Evolutionary conservation across 805 yeast species (phyloP).

Genomic region (Ascoidea rubescens): DNA sequence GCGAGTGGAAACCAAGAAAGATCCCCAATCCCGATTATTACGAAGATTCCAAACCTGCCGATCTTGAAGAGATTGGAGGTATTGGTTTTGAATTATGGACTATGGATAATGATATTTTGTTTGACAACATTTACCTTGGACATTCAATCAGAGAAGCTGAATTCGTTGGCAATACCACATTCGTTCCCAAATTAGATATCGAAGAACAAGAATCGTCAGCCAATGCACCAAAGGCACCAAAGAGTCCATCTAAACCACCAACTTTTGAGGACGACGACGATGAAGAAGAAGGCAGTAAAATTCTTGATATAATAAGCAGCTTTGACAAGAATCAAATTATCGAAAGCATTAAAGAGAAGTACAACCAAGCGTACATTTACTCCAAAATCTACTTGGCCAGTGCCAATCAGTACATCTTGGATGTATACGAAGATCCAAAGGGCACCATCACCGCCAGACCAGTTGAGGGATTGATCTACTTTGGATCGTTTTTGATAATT

Average conservation of each 20-base stretch:
- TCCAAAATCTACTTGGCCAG: slow-evolving; percentile 10
- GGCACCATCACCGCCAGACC: slow-evolving; percentile 31
- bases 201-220: slow-evolving; percentile 31
- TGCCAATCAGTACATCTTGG: slow-evolving; percentile 22
- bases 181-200: slow-evolving; percentile 34
- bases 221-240: slow-evolving; percentile 29
- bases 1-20: slow-evolving; percentile 59
- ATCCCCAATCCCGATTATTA: slow-evolving; percentile 60
- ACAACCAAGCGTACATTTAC: too few relatives aligned
- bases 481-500: slow-evolving; percentile 24
- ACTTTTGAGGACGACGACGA: slow-evolving; percentile 7
- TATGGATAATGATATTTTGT: slow-evolving; percentile 59
- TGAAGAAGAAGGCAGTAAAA: slow-evolving; percentile 7
- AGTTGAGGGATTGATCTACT: slow-evolving; percentile 33
- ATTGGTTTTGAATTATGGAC: slow-evolving; percentile 87
- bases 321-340: neutral
- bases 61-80: slow-evolving; percentile 59
- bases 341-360: too few relatives aligned
- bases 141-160: slow-evolving; percentile 81
- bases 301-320: too few relatives aligned
- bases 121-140: slow-evolving; percentile 78
- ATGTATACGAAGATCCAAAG: slow-evolving; percentile 30
- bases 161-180: slow-evolving; percentile 65
- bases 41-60: slow-evolving; percentile 43
- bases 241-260: slow-evolving; percentile 24